phyloP scores from a whole-genome alignment of 768 basidiomycete species.

The Lactarius sanguifluus region DNA sequence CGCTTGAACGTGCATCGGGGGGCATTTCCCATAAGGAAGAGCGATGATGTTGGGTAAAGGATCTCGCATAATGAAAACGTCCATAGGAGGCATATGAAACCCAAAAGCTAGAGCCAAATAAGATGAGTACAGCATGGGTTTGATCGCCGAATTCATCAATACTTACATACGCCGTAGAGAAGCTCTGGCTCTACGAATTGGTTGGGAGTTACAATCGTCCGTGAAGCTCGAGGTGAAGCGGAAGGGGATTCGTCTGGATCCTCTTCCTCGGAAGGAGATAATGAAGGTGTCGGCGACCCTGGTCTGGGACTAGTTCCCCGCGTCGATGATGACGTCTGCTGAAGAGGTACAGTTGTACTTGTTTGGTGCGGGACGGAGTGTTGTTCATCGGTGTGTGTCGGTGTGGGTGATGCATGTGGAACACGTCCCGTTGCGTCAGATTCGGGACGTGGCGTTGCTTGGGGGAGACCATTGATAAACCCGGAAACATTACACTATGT shows the following conservation, averaged over 20 bases:
- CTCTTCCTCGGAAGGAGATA: conserved; percentile 17
- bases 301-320: conserved; percentile 17
- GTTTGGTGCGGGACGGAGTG: not conserved
- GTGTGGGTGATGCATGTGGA: not conserved
- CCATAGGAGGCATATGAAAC: conserved; percentile 59
- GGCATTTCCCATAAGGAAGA: conserved; percentile 65
- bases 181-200: conserved; percentile 57
- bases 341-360: not conserved
- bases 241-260: conserved; percentile 3
- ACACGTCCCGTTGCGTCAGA: not conserved
- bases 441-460: not conserved
- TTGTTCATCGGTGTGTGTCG: not conserved
- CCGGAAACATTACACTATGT: not conserved
- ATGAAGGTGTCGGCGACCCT: not conserved
- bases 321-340: conserved; percentile 3
- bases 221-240: not conserved
- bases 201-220: conserved; percentile 20
- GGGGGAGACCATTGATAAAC: not conserved
- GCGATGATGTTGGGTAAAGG: conserved; percentile 72
- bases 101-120: conserved; percentile 54
- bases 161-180: conserved; percentile 42
- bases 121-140: conserved; percentile 2
- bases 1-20: conserved; percentile 70
- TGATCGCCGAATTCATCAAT: not conserved
- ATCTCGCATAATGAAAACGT: conserved; percentile 48